A percentile compares a stretch with the other conserved stretches of the same genome.
Evolutionary conservation across 2,329 filamentous ascomycete species (phyloP).

Genomic region (Fusarium sp.): DNA sequence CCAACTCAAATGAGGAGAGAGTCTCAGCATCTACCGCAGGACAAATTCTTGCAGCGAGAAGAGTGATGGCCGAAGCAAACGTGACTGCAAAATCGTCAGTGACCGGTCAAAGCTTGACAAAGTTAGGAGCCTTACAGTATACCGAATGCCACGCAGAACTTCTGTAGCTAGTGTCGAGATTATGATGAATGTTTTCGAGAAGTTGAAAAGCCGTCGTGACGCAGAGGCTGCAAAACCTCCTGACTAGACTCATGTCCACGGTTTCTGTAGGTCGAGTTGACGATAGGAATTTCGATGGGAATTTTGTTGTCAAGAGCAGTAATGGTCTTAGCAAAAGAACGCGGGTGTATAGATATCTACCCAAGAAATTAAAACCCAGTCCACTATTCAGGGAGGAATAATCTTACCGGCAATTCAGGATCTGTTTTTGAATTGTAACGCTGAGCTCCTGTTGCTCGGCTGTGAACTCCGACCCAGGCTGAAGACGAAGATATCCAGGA

Average conservation of each 20-base stretch:
- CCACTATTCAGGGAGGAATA: no score
- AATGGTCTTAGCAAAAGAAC: not conserved
- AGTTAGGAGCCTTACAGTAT: not conserved
- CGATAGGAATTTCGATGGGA: not conserved
- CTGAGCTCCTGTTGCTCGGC: not conserved
- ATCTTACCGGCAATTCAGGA: not conserved
- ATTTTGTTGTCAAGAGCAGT: not conserved
- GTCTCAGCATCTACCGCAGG: not conserved
- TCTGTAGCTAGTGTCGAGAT: not conserved
- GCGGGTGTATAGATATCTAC: not conserved
- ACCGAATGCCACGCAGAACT: not conserved
- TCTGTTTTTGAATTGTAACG: not conserved
- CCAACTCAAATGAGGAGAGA: not conserved
- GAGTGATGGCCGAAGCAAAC: not conserved
- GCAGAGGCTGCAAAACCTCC: not conserved
- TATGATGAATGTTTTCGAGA: not conserved
- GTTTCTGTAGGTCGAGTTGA: not conserved
- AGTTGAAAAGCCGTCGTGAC: not conserved
- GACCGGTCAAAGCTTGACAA: not conserved
- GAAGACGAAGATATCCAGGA: not conserved
- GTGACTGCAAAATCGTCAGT: not conserved
- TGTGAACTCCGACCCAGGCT: not conserved
- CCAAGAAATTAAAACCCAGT: no score
- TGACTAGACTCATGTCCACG: not conserved
- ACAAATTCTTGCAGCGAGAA: not conserved